Evolutionary conservation across 768 basidiomycete genomes (phyloP), one percentile per base, ranked within the genome.

Genomic region (Lactarius sanguifluus): DNA sequence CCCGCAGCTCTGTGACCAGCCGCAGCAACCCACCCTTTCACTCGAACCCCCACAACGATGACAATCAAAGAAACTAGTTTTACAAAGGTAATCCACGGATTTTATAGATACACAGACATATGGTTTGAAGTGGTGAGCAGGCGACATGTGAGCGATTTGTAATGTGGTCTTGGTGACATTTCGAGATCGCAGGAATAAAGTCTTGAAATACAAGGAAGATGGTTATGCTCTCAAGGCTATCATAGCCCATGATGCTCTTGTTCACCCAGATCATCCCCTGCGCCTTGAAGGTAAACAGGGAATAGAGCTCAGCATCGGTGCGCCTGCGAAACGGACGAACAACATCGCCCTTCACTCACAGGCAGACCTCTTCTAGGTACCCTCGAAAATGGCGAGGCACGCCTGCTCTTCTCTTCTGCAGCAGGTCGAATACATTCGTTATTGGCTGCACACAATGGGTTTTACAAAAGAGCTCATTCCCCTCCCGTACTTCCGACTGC

Each of bases 101-200:
- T 88, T 72, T 93, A 92, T 74, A 80, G 93, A 61, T 94, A 89
- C 74, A 91, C 91, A 0, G 92, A 95, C 76, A 87, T 94, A 61
- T 89, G 86, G 83, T 93, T 86, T 64, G 87, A 92, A 92, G 74
- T 92, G 89, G 91, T 89, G 71, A 70, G 72, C 28, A 28, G 16
- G 18, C 52, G 10, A 2, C 7, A 20, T 65, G 18, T 15, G 64
- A 1, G 55, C 70, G 62, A 50, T 38, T 28, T 41, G 23, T 40
- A 40, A 40, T 64, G 47, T 54, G 13, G 47, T 54, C 47, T 25
- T 45, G 58, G 58, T 67, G 59, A 58, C 66, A 55, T 59, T 23
- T 58, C 8, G n/a, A 23, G 41, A 58, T 57, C 40, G 55, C 69
- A 92, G 91, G 90, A 75, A 81, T 58, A 76, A 81, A 62, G 81